phyloP scores from a whole-genome alignment of 352 stramenopile genomes.

The Elongisporangium senticosum region DNA sequence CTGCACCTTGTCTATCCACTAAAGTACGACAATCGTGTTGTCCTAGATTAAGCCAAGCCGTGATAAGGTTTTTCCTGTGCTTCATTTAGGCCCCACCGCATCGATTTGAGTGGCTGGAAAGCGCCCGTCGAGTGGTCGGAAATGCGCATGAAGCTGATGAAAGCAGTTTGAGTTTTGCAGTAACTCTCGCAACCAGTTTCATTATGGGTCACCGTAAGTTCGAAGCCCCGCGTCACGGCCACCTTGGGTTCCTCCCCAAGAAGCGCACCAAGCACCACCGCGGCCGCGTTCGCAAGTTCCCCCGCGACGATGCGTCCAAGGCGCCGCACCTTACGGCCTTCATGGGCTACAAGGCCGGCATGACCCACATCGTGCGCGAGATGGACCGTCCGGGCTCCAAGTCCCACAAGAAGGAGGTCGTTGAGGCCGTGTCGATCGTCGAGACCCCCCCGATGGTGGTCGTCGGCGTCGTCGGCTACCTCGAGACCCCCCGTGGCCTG shows the following conservation, averaged over 20 bases:
- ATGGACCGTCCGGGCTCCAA: conserved; percentile 99
- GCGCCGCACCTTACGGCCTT: conserved; percentile 98
- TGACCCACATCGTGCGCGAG: conserved; percentile 99
- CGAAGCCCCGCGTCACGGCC: conserved; percentile 95
- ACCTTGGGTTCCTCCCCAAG: conserved; percentile 99
- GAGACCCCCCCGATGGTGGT: conserved; percentile 99
- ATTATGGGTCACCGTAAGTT: conserved; percentile 98
- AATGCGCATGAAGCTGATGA: no score
- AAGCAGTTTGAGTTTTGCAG: conserved; percentile 82
- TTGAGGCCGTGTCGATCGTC: conserved; percentile 99
- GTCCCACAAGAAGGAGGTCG: conserved; percentile 99
- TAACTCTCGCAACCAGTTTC: conserved; percentile 49
- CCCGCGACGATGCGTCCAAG: conserved; percentile 95
- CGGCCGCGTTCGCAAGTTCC: conserved; percentile 99
- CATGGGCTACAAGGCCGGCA: conserved; percentile 99
- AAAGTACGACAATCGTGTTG: conserved; percentile 8
- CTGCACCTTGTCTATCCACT: background rate
- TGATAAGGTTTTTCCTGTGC: background rate
- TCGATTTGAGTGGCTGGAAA: conserved; percentile 8
- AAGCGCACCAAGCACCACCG: conserved; percentile 99
- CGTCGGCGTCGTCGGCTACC: conserved; percentile 99
- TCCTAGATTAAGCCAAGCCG: background rate
- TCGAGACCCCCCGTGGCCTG: conserved; percentile 98
- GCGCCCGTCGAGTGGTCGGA: background rate
- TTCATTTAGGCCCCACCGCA: background rate